Evolutionary conservation across 306 rosid species (phyloP), one percentile per base, ranked within the genome.

Genomic region (Medicago lupulina): DNA sequence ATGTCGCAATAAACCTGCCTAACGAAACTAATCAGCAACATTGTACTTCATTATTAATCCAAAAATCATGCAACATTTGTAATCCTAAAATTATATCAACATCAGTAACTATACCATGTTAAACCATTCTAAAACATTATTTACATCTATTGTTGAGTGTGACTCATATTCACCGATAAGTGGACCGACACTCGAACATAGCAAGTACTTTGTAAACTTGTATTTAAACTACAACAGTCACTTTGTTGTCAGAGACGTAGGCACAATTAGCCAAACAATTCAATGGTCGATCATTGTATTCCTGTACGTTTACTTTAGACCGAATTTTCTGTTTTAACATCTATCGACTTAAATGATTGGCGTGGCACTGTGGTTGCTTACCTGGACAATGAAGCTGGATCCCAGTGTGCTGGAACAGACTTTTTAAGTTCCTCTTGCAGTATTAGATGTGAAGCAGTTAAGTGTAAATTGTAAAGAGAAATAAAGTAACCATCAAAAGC

Each of bases 401-500:
- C 96, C 98, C 98, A 95, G 11, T 76, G 83, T 43, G 97, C 82
- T 15, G 98, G 97, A 85, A 95, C 98, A 70, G 97, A 80, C 79
- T 83, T 86, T 88, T 90, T 89, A 17, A 95, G 89, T 69, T 87
- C 88, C 39, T 92, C 94, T 68, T 77, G 86, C 51, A 95, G 81
- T 49, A 79, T 11, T 8, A 92, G 85, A 8, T 90, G 93, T 69
- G 97, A 85, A 15, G 93, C 87, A 8, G 90, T 92, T 47, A 92
- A 88, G 81, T 92, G 97, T 78, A 95, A 82, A 85, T 86, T 76
- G 85, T 85, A 92, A 63, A 95, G 83, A 9, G 98, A 89, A 82
- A 95, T 87, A 84, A 95, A 95, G 83, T 84, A 89, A 19, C 95
- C 98, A 67, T 95, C 98, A 73, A 95, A 90, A 78, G 96, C 93